phyloP scores from a whole-genome alignment of 2,329 filamentous ascomycete genomes.

The Diplodia intermedia region DNA sequence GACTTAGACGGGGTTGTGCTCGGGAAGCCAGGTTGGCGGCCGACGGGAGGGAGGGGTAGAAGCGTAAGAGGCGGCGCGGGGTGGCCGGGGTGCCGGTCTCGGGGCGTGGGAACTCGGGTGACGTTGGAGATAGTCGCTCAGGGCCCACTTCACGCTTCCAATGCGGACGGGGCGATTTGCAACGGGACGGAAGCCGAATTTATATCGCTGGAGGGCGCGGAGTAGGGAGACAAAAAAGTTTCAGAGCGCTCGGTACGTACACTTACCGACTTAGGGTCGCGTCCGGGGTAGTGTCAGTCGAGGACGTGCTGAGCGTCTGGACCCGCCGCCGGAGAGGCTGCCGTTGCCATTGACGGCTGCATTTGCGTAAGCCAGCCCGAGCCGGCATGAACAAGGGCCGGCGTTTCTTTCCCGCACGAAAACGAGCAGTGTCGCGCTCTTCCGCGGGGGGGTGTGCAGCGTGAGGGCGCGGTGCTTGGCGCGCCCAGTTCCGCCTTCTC shows the following conservation, averaged over 20 bases:
- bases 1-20: conserved; percentile 59
- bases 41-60: conserved; percentile 40
- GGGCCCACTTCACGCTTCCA: conserved; percentile 23
- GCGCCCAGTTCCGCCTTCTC: not conserved
- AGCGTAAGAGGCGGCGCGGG: conserved; percentile 27
- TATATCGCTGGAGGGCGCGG: conserved; percentile 12
- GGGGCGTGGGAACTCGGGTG: conserved; percentile 13
- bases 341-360: conserved; percentile 17
- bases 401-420: conserved; percentile 1
- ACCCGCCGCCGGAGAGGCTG: not conserved
- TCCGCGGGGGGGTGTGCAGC: not conserved
- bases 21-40: conserved; percentile 57
- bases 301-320: conserved; percentile 24
- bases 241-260: conserved; percentile 22
- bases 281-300: conserved; percentile 24
- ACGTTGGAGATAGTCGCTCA: conserved; percentile 13
- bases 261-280: conserved; percentile 20
- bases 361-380: not conserved
- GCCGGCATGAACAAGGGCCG: not conserved
- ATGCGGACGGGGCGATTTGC: conserved; percentile 13
- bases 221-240: conserved; percentile 12
- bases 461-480: conserved; percentile 14
- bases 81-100: conserved; percentile 25
- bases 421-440: not conserved
- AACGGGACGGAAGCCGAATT: conserved; percentile 11